Base-by-base conservation (phyloP, 768 basidiomycete species). In the Tylopilus felleus region DNA sequence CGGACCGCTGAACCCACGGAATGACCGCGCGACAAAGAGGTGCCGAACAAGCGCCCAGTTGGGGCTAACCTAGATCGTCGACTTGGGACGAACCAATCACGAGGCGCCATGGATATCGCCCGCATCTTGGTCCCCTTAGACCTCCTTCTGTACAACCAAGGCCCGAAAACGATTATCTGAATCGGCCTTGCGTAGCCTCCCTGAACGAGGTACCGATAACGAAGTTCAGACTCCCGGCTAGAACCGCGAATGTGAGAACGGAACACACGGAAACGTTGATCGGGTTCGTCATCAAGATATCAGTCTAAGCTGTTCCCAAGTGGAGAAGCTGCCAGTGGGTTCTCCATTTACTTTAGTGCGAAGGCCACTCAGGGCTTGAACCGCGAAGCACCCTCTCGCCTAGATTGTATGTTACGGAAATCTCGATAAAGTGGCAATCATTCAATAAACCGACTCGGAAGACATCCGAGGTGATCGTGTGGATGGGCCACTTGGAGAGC, bases 391-490 rank as follows among this genome's bases (percentile, higher is more conserved):
- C 25, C 38, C 4, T 23, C 19, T 51, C 47, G 45, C 51, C 27
- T 27, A 49, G 54, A 64, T 60, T 43, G 33, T 27, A 13, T 28
- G 27, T 13, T 22, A 27, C 16, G 19, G 40, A 51, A 45, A 57
- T 56, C 55, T 55, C 54, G 53, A 63, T 57, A 43, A 27, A 29
- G n/a, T 45, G 58, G 69, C 21, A 39, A 67, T 58, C 57, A 56
- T 35, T 63, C 9, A 52, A 56, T 39, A 46, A 4, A 35, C 65
- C 36, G n/a, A 38, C n/a, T n/a, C n/a, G n/a, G 17, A 46, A 64
- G n/a, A n/a, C n/a, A 25, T 56, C 69, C 67, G 68, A 69, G 40
- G 58, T 69, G 65, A 71, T 63, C 68, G 65, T 59, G 65, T 57
- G 57, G 53, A 45, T 47, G 35, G 19, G 38, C 35, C 12, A 59